Conservation (phyloP, 495 filamentous ascomycete species). For the Hypoxylon rickii region DNA sequence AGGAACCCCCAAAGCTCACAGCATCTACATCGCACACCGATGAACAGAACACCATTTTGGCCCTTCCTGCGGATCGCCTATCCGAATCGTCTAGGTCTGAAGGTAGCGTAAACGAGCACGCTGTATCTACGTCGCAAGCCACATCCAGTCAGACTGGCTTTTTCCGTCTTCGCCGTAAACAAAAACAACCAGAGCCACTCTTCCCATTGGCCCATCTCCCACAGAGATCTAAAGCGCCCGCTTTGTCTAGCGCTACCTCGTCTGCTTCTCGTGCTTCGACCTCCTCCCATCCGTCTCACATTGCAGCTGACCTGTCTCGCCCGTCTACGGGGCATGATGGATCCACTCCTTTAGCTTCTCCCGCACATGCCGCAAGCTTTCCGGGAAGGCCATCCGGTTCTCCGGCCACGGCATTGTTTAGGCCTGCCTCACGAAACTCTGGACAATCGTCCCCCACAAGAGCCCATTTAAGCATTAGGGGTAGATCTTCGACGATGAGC, state of each 20-base stretch:
- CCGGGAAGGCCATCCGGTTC: conserved; percentile 37
- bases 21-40: conserved; percentile 61
- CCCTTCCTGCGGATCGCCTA: conserved; percentile 69
- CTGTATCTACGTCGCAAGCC: conserved; percentile 63
- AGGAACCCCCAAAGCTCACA: conserved; percentile 67
- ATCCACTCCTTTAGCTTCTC: conserved; percentile 44
- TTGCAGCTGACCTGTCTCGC: conserved; percentile 54
- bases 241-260: conserved; percentile 38
- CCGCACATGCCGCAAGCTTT: conserved; percentile 30
- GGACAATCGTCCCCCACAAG: conserved; percentile 72
- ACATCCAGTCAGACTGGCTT: conserved; percentile 70
- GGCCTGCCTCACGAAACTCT: conserved; percentile 68
- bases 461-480: conserved; percentile 59
- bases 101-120: conserved; percentile 77
- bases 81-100: conserved; percentile 95
- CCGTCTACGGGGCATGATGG: conserved; percentile 52
- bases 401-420: conserved; percentile 64
- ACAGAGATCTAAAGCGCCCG: conserved; percentile 56
- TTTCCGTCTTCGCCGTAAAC: conserved; percentile 80
- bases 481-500: conserved; percentile 87
- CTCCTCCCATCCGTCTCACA: conserved; percentile 34
- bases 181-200: conserved; percentile 77
- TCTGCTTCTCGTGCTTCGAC: conserved; percentile 38
- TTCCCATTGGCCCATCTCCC: conserved; percentile 74
- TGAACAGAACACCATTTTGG: conserved; percentile 67